Evolutionary conservation across 805 yeast species (phyloP), one percentile per base, ranked within the genome.

Genomic region (Clavispora santaluciae): DNA sequence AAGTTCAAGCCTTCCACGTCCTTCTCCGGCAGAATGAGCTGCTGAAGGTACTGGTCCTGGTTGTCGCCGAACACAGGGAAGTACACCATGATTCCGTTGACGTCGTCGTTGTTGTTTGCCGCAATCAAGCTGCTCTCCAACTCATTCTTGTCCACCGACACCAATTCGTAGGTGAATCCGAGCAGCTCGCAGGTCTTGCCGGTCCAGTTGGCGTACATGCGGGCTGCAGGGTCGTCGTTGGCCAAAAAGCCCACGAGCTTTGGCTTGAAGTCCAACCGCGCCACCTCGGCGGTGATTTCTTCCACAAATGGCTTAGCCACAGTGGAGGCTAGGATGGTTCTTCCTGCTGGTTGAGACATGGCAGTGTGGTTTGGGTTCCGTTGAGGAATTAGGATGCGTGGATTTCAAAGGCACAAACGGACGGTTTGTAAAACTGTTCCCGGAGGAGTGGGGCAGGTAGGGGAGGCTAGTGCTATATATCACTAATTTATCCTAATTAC

Each of bases 1-100:
- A 88, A 93, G 59, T 90, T 87, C 54, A 93, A 71, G 2, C 99
- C 99, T 64, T 93, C 99, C 18, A 93, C 98, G 56, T 93, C 99
- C 61, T 93, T 93, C 45, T 87, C 91, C 29, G 82, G 71, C n/a
- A 89, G 70, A 15, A 93, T 90, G 46, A 89, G 85, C 65, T 93
- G 98, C 66, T 93, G 98, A 43, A 93, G 65, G 61, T 93, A 93
- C 64, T 86, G 95, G 63, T 93, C 99, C 65, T 93, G 98, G 44
- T 86, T 78, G 58, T 87, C 86, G 3, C 96, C 96, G 64, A 87
- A 93, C 2, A 93, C 98, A 0, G 99, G 99, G 76, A 91, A 93
- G 62, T 93, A 93, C 12, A 93, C 91, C 86, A 93, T 89, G 50
- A 93, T 93, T 18, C 98, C 99, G 58, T 89, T 82, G 29, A 91